A percentile compares a stretch with the other conserved stretches of the same genome.
Conservation (phyloP, 768 basidiomycete genomes). For the Lactarius deliciosus region DNA sequence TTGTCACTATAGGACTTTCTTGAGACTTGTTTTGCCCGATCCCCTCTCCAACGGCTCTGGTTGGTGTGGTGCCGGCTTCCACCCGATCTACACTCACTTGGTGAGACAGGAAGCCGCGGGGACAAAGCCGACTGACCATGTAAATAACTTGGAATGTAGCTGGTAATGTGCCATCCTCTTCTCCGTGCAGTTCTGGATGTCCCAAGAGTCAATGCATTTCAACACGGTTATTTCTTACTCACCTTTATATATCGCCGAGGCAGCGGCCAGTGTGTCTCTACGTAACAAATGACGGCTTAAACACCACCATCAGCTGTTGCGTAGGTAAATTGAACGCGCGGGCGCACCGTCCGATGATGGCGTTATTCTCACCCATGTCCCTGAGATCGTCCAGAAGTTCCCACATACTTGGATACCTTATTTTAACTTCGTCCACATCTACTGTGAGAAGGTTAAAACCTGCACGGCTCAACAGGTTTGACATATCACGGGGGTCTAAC, state of each 20-base stretch:
- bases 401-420: slow-evolving; percentile 94
- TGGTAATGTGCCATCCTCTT: slow-evolving; percentile 79
- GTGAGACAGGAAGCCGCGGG: slow-evolving; percentile 1
- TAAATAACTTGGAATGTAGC: slow-evolving; percentile 97
- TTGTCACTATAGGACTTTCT: slow-evolving; percentile 50
- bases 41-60: slow-evolving; percentile 66
- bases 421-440: slow-evolving; percentile 89
- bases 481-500: slow-evolving; percentile 87
- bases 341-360: slow-evolving; percentile 75
- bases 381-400: slow-evolving; percentile 91
- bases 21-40: slow-evolving; percentile 57
- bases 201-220: background rate
- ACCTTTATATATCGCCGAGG: slow-evolving; percentile 94
- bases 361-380: slow-evolving; percentile 96
- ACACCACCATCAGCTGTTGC: slow-evolving; percentile 1
- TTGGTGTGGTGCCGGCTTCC: slow-evolving; percentile 72
- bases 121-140: slow-evolving; percentile 55
- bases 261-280: slow-evolving; percentile 86
- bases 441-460: slow-evolving; percentile 94
- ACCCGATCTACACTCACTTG: slow-evolving; percentile 61
- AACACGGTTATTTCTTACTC: slow-evolving; percentile 11
- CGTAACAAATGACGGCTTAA: slow-evolving; percentile 64
- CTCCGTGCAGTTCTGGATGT: slow-evolving; percentile 72
- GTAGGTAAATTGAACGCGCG: background rate
- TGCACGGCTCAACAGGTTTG: slow-evolving; percentile 87